Evolutionary conservation across 75 land plant genomes (phyloP).

Genomic region (Selaginella tamariscina): DNA sequence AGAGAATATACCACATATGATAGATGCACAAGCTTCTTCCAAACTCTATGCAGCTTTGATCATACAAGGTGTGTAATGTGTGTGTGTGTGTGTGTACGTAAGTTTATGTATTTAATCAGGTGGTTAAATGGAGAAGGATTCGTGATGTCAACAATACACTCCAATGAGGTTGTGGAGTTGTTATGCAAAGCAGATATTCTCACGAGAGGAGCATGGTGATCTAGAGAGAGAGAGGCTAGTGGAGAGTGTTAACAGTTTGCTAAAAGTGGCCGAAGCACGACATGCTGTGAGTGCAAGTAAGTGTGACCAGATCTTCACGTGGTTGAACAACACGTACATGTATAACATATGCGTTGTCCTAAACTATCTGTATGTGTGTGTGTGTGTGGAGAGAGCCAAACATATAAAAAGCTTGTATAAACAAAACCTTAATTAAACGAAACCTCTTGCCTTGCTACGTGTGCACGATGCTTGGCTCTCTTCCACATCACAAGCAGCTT

Average conservation of each 20-base stretch:
- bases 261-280: background rate
- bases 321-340: background rate
- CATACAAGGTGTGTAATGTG: background rate
- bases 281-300: background rate
- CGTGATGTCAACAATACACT: background rate
- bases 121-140: background rate
- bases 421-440: background rate
- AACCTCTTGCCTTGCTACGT: conserved; percentile 37
- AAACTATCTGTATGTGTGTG: background rate
- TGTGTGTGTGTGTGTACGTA: too few relatives aligned
- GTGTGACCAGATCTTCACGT: background rate
- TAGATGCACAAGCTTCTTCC: background rate
- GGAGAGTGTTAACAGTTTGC: background rate
- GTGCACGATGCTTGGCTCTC: conserved; percentile 66
- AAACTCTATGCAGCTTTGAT: background rate
- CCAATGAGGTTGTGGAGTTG: background rate
- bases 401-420: background rate
- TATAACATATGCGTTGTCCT: background rate
- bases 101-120: too few relatives aligned
- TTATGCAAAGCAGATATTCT: background rate
- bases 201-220: background rate
- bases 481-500: conserved; percentile 66
- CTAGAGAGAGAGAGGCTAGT: background rate
- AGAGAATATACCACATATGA: too few relatives aligned
- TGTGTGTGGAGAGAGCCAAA: background rate